Conservation (phyloP, 2,329 filamentous ascomycete genomes). For the Westerdykella ornata region DNA sequence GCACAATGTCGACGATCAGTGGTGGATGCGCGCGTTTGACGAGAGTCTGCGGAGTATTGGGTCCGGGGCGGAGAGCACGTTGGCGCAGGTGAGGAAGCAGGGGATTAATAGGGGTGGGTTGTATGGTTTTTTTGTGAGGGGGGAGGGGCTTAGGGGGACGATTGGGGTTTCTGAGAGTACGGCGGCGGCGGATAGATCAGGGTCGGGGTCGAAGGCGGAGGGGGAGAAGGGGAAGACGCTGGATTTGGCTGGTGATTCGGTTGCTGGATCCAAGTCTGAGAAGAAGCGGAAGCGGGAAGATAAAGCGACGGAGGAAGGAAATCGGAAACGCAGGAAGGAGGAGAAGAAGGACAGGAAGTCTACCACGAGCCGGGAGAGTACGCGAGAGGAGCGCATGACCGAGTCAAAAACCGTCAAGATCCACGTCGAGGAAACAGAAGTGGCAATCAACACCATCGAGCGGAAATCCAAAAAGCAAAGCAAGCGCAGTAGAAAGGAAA, state of each 20-base stretch:
- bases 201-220: conserved; percentile 15
- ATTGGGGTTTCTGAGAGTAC: conserved; percentile 28
- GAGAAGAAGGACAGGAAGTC: conserved; percentile 1
- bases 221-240: conserved; percentile 16
- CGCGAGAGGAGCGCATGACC: no score
- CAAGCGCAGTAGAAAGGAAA: conserved; percentile 3
- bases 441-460: conserved; percentile 3
- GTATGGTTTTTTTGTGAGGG: conserved; percentile 79
- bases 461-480: conserved; percentile 9
- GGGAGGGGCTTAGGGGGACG: conserved; percentile 70
- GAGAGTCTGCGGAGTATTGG: conserved; percentile 67
- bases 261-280: background rate
- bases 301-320: conserved; percentile 8
- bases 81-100: conserved; percentile 43
- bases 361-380: conserved; percentile 1
- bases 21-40: conserved; percentile 96
- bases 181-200: conserved; percentile 11
- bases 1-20: conserved; percentile 64
- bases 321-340: conserved; percentile 11
- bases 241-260: conserved; percentile 20
- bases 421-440: background rate
- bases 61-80: conserved; percentile 43
- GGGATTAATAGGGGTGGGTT: conserved; percentile 51
- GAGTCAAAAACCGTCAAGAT: no score
- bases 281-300: conserved; percentile 3